These are phyloP conservation scores for Dispira parvispora DNA, from an alignment of 192 early-diverging fungal species.

Conservation along the genomic window DNA sequence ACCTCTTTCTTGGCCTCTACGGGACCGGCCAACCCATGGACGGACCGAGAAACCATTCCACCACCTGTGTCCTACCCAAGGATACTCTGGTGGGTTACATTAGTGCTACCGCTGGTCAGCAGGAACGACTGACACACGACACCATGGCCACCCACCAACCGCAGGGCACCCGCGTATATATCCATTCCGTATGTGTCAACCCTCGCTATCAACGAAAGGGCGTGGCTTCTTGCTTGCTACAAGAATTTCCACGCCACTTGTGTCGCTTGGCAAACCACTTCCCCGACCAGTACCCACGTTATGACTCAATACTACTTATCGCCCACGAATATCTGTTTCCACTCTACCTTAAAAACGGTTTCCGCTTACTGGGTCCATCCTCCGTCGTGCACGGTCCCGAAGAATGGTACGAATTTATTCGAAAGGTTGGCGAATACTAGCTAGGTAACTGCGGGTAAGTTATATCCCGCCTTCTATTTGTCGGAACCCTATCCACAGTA, in stretches of 20 bases:
- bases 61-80: not conserved
- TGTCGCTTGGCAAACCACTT: not conserved
- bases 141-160: slow-evolving; percentile 2
- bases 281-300: not conserved
- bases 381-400: slow-evolving; percentile 6
- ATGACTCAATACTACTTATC: not conserved
- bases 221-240: not conserved
- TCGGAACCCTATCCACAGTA: no score
- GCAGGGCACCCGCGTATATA: not conserved
- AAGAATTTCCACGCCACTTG: not conserved
- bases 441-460: not conserved
- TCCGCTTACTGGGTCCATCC: not conserved
- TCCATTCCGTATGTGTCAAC: slow-evolving; percentile 10
- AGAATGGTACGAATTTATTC: not conserved
- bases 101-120: slow-evolving; percentile 1
- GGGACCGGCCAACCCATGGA: not conserved
- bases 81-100: not conserved
- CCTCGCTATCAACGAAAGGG: not conserved
- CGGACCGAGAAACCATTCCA: not conserved
- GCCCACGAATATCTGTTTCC: slow-evolving; percentile 9
- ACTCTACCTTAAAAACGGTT: not conserved
- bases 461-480: no score
- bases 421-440: not conserved
- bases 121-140: not conserved
- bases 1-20: slow-evolving; percentile 8